These are phyloP conservation scores for Zymoseptoria ardabiliae DNA, from an alignment of 2,329 filamentous ascomycete genomes.

Conservation along the genomic window DNA sequence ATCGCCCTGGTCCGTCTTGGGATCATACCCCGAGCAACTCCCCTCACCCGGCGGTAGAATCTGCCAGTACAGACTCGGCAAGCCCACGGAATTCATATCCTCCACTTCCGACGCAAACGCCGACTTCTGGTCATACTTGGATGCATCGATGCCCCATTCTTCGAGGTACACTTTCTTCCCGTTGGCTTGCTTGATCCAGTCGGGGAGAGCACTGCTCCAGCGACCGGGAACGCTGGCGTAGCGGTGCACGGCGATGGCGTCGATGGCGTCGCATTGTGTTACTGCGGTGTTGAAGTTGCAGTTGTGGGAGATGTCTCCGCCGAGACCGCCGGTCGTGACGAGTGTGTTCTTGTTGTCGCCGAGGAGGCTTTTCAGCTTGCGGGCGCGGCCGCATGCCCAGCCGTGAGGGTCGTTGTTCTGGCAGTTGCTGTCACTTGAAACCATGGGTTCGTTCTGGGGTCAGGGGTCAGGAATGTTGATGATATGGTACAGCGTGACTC, in stretches of 20 bases:
- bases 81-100: slow-evolving; percentile 5
- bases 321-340: slow-evolving; percentile 7
- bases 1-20: neutral
- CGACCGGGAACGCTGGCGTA: slow-evolving; percentile 3
- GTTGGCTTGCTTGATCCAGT: slow-evolving; percentile 4
- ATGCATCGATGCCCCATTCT: slow-evolving; percentile 7
- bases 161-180: slow-evolving; percentile 7
- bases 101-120: slow-evolving; percentile 1
- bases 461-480: neutral
- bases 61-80: slow-evolving; percentile 6
- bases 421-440: neutral
- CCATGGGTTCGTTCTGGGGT: neutral
- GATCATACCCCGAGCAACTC: neutral
- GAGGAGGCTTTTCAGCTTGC: neutral
- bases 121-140: slow-evolving; percentile 1
- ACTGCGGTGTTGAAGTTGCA: slow-evolving; percentile 7
- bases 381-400: slow-evolving; percentile 1
- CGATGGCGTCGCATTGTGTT: slow-evolving; percentile 7
- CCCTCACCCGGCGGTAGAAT: slow-evolving; percentile 1
- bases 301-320: slow-evolving; percentile 6
- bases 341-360: neutral
- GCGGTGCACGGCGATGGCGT: slow-evolving; percentile 8
- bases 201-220: slow-evolving; percentile 1
- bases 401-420: neutral
- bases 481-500: neutral